Conservation (phyloP, 2,329 filamentous ascomycete species). For the Bipolaris victoriae region DNA sequence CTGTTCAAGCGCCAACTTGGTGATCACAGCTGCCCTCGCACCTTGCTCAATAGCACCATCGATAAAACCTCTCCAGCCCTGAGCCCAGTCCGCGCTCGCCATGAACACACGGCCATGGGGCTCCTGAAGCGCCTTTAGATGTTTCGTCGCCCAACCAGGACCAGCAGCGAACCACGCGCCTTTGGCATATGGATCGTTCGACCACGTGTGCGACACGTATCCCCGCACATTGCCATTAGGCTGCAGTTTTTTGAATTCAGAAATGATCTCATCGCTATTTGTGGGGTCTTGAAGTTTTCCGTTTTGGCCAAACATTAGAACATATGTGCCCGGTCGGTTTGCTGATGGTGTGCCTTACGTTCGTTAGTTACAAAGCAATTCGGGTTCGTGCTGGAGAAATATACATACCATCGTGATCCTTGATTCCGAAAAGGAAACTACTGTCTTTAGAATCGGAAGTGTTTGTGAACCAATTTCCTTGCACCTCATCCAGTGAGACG, state of each 20-base stretch:
- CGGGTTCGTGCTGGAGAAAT: background rate
- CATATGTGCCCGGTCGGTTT: background rate
- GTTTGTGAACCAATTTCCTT: background rate
- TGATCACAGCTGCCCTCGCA: background rate
- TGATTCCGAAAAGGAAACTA: constrained; percentile 1
- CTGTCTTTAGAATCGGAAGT: background rate
- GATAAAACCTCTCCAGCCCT: background rate
- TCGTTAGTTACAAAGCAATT: background rate
- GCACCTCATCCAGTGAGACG: background rate
- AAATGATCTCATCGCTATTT: background rate
- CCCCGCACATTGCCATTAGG: background rate
- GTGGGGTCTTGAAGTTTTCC: background rate
- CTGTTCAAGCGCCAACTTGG: background rate
- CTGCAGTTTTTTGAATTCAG: background rate
- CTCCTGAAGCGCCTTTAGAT: background rate
- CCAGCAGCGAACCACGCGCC: background rate
- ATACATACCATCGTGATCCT: background rate
- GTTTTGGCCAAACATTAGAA: background rate
- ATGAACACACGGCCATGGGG: background rate
- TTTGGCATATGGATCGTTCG: background rate
- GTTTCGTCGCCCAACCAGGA: background rate
- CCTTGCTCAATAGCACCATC: background rate
- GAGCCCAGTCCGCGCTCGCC: background rate
- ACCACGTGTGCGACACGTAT: constrained; percentile 1
- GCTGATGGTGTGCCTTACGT: background rate